These are phyloP conservation scores for Blastobotrys peoriensis DNA, from an alignment of 805 yeast species.

Conservation along the genomic window DNA sequence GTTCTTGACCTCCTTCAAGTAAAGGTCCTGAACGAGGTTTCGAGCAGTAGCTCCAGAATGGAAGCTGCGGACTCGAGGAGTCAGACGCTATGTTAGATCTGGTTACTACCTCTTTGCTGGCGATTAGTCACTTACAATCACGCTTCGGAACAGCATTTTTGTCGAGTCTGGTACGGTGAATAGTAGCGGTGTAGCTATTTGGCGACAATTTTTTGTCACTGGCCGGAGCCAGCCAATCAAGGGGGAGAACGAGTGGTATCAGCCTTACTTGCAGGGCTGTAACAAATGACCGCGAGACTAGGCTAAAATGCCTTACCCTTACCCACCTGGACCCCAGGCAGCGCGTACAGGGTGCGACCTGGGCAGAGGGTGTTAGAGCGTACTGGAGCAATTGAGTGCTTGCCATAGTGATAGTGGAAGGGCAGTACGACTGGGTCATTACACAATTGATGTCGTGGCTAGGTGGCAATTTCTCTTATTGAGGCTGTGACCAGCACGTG, in stretches of 20 bases:
- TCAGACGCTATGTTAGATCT: conserved; percentile 12
- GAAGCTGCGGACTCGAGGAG: conserved; percentile 18
- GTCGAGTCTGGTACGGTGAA: too few relatives aligned
- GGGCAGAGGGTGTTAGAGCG: too few relatives aligned
- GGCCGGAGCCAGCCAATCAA: neutral
- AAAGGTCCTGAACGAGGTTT: conserved; percentile 76
- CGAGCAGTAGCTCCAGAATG: conserved; percentile 26
- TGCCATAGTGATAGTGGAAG: too few relatives aligned
- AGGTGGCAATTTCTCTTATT: too few relatives aligned
- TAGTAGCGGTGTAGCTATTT: neutral
- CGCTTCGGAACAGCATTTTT: neutral
- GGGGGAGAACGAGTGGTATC: neutral
- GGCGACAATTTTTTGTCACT: neutral
- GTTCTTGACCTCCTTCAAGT: conserved; percentile 77
- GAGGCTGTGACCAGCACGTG: too few relatives aligned
- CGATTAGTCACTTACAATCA: neutral
- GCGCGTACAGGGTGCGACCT: too few relatives aligned
- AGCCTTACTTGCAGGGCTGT: neutral
- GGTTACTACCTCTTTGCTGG: neutral
- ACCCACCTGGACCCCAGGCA: too few relatives aligned
- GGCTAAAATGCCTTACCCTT: too few relatives aligned
- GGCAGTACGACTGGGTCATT: too few relatives aligned
- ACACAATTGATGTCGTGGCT: too few relatives aligned
- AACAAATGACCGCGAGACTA: too few relatives aligned
- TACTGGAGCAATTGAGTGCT: too few relatives aligned